Evolutionary conservation across 2,329 filamentous ascomycete genomes (phyloP).

Genomic region (Colletotrichum sp.): DNA sequence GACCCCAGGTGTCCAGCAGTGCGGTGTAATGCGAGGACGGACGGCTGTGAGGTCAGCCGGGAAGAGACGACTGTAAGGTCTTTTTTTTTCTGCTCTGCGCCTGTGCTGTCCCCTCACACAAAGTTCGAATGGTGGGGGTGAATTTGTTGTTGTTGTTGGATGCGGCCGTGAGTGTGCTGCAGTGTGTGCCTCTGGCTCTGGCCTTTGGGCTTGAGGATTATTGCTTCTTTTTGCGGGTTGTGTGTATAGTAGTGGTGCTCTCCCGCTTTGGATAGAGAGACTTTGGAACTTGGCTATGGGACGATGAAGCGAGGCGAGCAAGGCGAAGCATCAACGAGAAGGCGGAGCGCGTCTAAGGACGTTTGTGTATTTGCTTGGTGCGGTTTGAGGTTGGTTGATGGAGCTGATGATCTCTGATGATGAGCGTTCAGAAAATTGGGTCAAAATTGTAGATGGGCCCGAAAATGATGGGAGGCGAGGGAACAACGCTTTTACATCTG

Average conservation of each 20-base stretch:
- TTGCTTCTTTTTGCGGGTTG: not conserved
- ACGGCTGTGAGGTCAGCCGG: not conserved
- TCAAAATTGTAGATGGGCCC: slow-evolving; percentile 2
- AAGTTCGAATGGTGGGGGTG: not conserved
- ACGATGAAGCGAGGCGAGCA: not conserved
- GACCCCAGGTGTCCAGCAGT: slow-evolving; percentile 5
- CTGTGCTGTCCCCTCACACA: not conserved
- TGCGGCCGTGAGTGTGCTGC: not conserved
- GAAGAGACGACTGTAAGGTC: not conserved
- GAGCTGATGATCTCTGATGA: slow-evolving; percentile 21
- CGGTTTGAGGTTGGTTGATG: slow-evolving; percentile 19
- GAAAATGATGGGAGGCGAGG: slow-evolving; percentile 21
- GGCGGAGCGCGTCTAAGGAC: slow-evolving; percentile 14
- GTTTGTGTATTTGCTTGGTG: not conserved
- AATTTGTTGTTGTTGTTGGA: not conserved
- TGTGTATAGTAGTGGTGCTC: too few relatives aligned
- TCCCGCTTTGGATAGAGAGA: too few relatives aligned
- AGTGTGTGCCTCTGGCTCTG: too few relatives aligned
- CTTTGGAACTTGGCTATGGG: not conserved
- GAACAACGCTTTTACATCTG: slow-evolving; percentile 25
- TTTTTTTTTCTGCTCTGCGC: not conserved
- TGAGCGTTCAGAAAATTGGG: slow-evolving; percentile 21
- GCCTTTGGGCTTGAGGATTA: not conserved
- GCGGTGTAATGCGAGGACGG: slow-evolving; percentile 2
- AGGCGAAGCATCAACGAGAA: slow-evolving; percentile 5